Conservation (phyloP, 169 alveolate genomes). For the Cryptosporidium viatorum region DNA sequence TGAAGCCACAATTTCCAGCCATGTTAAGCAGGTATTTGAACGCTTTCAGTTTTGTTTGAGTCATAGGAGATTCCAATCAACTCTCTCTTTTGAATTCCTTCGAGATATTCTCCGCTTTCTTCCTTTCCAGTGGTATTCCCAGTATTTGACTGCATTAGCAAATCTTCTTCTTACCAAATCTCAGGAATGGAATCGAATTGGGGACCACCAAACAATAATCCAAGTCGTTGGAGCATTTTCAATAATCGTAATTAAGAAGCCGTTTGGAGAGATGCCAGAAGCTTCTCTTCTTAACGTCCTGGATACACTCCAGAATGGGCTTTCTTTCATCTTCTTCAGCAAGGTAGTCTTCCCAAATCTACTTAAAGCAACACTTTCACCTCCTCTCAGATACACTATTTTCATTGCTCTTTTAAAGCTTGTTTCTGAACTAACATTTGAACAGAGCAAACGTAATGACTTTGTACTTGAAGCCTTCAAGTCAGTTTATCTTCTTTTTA, state of each 20-base stretch:
- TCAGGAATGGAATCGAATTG: conserved; percentile 70
- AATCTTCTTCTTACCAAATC: conserved; percentile 81
- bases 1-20: conserved; percentile 78
- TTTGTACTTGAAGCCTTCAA: conserved; percentile 61
- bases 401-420: conserved; percentile 37
- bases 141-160: conserved; percentile 81
- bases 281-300: conserved; percentile 20
- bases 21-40: conserved; percentile 84
- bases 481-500: conserved; percentile 15
- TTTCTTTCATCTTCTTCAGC: conserved; percentile 41
- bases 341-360: conserved; percentile 63
- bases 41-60: conserved; percentile 86
- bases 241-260: conserved; percentile 34
- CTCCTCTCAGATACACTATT: conserved; percentile 37
- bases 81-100: conserved; percentile 83
- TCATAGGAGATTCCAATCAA: conserved; percentile 82
- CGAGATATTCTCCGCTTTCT: conserved; percentile 82
- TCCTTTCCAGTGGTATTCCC: conserved; percentile 81
- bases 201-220: conserved; percentile 25
- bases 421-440: conserved; percentile 7
- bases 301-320: conserved; percentile 52
- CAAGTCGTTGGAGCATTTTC: conserved; percentile 61
- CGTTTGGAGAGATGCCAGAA: conserved; percentile 12
- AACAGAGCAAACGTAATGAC: neutral
- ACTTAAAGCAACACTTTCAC: conserved; percentile 60